These are phyloP conservation scores for Gamarada debralockiae DNA, from an alignment of 495 filamentous ascomycete genomes.

Conservation along the genomic window DNA sequence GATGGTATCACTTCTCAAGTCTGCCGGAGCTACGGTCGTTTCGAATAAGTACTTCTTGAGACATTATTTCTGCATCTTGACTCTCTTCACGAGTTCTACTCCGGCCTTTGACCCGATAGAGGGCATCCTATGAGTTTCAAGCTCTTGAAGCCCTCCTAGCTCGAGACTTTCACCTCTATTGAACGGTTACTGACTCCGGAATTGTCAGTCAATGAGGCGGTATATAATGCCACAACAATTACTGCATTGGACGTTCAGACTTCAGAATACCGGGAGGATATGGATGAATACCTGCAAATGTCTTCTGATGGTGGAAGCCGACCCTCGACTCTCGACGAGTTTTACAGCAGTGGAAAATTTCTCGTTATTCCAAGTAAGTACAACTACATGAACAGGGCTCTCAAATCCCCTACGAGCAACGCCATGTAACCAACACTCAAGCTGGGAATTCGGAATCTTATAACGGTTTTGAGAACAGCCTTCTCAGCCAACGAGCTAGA, in stretches of 20 bases:
- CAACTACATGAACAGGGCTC: conserved; percentile 43
- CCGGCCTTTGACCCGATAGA: too few species aligned
- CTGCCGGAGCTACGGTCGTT: conserved; percentile 34
- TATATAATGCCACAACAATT: conserved; percentile 48
- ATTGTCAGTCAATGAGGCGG: conserved; percentile 33
- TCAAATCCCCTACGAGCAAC: conserved; percentile 41
- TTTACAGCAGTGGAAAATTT: conserved; percentile 42
- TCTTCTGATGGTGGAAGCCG: conserved; percentile 25
- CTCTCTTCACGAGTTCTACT: too few species aligned
- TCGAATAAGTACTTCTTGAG: conserved; percentile 18
- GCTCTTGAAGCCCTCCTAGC: too few species aligned
- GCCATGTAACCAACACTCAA: conserved; percentile 38
- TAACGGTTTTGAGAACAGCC: conserved; percentile 37
- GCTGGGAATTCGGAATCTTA: conserved; percentile 43
- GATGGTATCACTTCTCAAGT: conserved; percentile 29
- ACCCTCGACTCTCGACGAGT: conserved; percentile 37
- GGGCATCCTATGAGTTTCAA: too few species aligned
- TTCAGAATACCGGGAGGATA: conserved; percentile 49
- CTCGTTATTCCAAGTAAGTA: conserved; percentile 57
- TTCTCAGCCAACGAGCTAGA: conserved; percentile 48
- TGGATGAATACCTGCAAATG: conserved; percentile 45
- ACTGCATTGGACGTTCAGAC: conserved; percentile 49
- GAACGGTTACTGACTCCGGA: too few species aligned
- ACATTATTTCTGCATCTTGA: too few species aligned
- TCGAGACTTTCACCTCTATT: too few species aligned